Evolutionary conservation across 768 basidiomycete genomes (phyloP).

Genomic region (Panaeolus cyanescens): DNA sequence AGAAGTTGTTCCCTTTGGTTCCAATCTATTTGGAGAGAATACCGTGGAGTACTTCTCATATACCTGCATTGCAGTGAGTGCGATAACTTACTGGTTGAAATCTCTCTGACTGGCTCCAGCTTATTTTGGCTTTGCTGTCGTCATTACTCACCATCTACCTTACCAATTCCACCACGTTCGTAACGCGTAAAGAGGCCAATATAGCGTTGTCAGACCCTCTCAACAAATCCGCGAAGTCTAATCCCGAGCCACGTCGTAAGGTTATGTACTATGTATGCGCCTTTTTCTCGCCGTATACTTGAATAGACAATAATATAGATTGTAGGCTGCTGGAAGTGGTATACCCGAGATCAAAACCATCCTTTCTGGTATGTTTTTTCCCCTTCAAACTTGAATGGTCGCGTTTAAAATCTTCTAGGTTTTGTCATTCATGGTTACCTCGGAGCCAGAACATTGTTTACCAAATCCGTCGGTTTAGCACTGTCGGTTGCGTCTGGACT

Average conservation of each 20-base stretch:
- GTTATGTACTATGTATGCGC: constrained; percentile 80
- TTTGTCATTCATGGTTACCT: constrained; percentile 98
- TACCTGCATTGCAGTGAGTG: constrained; percentile 75
- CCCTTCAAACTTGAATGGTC: neutral
- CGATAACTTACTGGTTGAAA: constrained; percentile 3
- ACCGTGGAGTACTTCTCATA: constrained; percentile 70
- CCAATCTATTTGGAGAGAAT: constrained; percentile 42
- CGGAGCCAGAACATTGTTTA: constrained; percentile 85
- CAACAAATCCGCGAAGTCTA: constrained; percentile 28
- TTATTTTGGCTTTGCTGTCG: constrained; percentile 71
- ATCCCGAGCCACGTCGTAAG: constrained; percentile 50
- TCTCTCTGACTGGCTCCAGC: constrained; percentile 38
- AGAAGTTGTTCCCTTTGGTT: constrained; percentile 34
- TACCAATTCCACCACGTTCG: constrained; percentile 86
- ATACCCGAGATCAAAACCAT: constrained; percentile 98
- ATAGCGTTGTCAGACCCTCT: constrained; percentile 48
- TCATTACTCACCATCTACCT: constrained; percentile 83
- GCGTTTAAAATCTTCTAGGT: constrained; percentile 42
- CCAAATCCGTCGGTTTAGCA: constrained; percentile 87
- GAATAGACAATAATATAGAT: neutral
- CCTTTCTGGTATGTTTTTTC: constrained; percentile 61
- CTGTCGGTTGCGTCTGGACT: constrained; percentile 92
- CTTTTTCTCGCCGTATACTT: neutral
- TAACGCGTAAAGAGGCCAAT: constrained; percentile 88
- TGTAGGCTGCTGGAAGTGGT: constrained; percentile 89